phyloP scores from a whole-genome alignment of 176 grass and related monocot genomes.

The barley (Hordeum vulgare) region MorexV3_pseudomolecules_assembly NC_058520.1:372316182-372316681 shows the following conservation, averaged over 20 bases:
- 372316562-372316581: conserved; percentile 92
- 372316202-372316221: conserved; percentile 57
- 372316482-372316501: conserved; percentile 94
- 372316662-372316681: conserved; percentile 75
- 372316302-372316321: conserved; percentile 2
- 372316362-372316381: conserved; percentile 76
- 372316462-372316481: conserved; percentile 72
- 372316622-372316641: neutral
- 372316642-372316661: conserved; percentile 12
- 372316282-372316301: conserved; percentile 61
- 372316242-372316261: conserved; percentile 64
- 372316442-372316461: conserved; percentile 93
- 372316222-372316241: conserved; percentile 65
- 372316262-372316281: conserved; percentile 65
- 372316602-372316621: neutral
- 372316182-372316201: conserved; percentile 75
- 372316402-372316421: conserved; percentile 77
- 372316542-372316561: conserved; percentile 93
- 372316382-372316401: conserved; percentile 95
- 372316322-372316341: neutral
- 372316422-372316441: conserved; percentile 66
- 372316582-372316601: conserved; percentile 46
- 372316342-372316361: neutral
- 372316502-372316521: conserved; percentile 73
- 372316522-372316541: conserved; percentile 96